Conservation (phyloP, 2,329 filamentous ascomycete species). For the Apiospora phragmitis region DNA sequence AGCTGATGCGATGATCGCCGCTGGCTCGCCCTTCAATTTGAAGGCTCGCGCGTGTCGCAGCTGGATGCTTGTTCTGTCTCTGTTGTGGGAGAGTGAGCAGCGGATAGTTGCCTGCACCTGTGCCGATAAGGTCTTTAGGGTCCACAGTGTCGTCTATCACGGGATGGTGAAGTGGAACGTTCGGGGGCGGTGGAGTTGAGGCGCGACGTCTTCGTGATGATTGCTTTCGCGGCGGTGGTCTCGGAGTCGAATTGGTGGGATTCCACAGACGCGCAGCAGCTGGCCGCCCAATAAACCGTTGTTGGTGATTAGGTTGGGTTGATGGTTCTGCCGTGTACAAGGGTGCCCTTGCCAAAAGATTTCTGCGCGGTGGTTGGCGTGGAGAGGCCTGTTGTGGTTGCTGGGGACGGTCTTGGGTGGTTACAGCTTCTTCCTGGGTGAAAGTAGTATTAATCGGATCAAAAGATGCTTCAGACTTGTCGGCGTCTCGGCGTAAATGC, state of each 20-base stretch:
- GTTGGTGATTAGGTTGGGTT: conserved; percentile 16
- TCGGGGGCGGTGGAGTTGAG: conserved; percentile 54
- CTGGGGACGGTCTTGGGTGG: not conserved
- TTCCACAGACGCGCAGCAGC: conserved; percentile 59
- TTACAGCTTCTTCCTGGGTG: not conserved
- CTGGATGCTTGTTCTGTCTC: conserved; percentile 44
- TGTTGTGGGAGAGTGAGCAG: conserved; percentile 54
- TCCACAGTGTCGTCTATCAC: conserved; percentile 38
- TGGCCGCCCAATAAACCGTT: conserved; percentile 39
- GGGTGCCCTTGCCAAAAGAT: conserved; percentile 21
- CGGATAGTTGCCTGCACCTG: conserved; percentile 48
- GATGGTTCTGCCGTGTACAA: not conserved
- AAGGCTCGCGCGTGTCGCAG: conserved; percentile 48
- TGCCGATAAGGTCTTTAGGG: conserved; percentile 37
- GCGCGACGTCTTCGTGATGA: conserved; percentile 41
- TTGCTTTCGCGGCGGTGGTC: conserved; percentile 27
- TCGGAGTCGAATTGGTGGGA: conserved; percentile 59
- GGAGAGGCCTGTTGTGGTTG: conserved; percentile 18
- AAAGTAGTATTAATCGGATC: conserved; percentile 20
- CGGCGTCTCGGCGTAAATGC: not conserved
- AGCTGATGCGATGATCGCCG: conserved; percentile 50
- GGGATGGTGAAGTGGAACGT: conserved; percentile 50
- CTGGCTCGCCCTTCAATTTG: conserved; percentile 49
- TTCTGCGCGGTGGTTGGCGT: conserved; percentile 22
- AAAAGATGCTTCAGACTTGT: conserved; percentile 15